A percentile compares a stretch with the other conserved stretches of the same genome.
Conservation (phyloP, 192 early-diverging fungal species). For the Coemansia sp. region DNA sequence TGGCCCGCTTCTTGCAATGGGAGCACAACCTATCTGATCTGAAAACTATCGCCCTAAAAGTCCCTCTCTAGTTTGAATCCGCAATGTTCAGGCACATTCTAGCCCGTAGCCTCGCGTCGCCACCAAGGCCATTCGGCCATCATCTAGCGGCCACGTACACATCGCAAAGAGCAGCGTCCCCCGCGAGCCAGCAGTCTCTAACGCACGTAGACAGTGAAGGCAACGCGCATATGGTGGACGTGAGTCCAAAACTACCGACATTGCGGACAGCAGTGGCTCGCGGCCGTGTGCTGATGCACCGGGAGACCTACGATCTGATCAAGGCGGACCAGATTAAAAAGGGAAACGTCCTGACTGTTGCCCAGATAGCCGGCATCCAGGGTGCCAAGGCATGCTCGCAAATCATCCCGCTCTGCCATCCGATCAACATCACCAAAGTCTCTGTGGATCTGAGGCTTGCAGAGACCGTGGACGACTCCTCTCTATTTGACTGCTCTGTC, state of each 20-base stretch:
- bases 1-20: too few species aligned
- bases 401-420: slow-evolving; percentile 89
- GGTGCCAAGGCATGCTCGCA: slow-evolving; percentile 83
- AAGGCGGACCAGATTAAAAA: slow-evolving; percentile 71
- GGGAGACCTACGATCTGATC: slow-evolving; percentile 65
- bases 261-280: slow-evolving; percentile 72
- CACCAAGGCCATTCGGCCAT: background rate
- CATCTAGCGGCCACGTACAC: background rate
- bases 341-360: slow-evolving; percentile 86
- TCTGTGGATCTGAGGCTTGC: slow-evolving; percentile 65
- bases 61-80: too few species aligned
- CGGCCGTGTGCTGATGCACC: slow-evolving; percentile 68
- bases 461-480: slow-evolving; percentile 3
- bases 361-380: slow-evolving; percentile 87
- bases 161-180: background rate
- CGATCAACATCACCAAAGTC: slow-evolving; percentile 67
- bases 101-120: background rate
- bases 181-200: slow-evolving; percentile 22
- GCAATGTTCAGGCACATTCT: background rate
- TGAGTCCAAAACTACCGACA: slow-evolving; percentile 68
- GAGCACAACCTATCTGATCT: too few species aligned
- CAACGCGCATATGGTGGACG: slow-evolving; percentile 86
- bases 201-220: slow-evolving; percentile 81
- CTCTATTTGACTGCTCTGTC: slow-evolving; percentile 49
- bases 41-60: too few species aligned